Conservation (phyloP, 768 basidiomycete species). For the Arthromyces matolae region DNA sequence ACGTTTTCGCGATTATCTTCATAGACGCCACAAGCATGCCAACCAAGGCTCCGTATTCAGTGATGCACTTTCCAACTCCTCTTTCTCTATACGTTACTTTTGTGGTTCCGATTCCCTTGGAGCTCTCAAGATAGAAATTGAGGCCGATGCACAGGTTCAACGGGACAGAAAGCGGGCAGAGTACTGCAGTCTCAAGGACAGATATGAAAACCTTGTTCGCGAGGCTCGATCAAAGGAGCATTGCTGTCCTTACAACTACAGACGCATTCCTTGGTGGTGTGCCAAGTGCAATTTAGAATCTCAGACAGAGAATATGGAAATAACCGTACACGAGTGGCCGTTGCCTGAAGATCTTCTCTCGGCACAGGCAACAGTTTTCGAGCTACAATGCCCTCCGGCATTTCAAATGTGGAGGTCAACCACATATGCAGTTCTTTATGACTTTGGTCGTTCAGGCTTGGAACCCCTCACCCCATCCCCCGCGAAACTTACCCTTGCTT, state of each 20-base stretch:
- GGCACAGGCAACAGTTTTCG: slow-evolving; percentile 36
- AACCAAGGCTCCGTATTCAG: slow-evolving; percentile 32
- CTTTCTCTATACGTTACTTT: slow-evolving; percentile 35
- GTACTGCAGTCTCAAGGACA: slow-evolving; percentile 18
- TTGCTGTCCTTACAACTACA: not conserved
- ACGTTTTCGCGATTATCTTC: slow-evolving; percentile 28
- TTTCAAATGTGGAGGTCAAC: slow-evolving; percentile 42
- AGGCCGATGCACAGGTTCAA: slow-evolving; percentile 18
- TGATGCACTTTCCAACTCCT: slow-evolving; percentile 5
- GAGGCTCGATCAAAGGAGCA: slow-evolving; percentile 8
- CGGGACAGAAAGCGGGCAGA: slow-evolving; percentile 23
- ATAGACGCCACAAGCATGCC: slow-evolving; percentile 19
- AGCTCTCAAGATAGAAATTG: slow-evolving; percentile 24
- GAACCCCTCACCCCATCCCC: slow-evolving; percentile 1
- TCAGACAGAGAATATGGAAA: slow-evolving; percentile 21
- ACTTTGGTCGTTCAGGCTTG: slow-evolving; percentile 24
- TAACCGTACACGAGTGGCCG: slow-evolving; percentile 49
- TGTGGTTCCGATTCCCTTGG: slow-evolving; percentile 17
- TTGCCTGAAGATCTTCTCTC: slow-evolving; percentile 25
- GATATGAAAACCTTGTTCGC: slow-evolving; percentile 16
- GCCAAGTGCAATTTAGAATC: slow-evolving; percentile 25
- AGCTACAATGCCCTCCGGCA: slow-evolving; percentile 33
- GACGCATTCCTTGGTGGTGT: slow-evolving; percentile 19
- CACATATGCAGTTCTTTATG: slow-evolving; percentile 36
- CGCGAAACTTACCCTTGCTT: not conserved